Evolutionary conservation across 768 basidiomycete species (phyloP), one percentile per base, ranked within the genome.

Genomic region (Agaricus sinodeliciosus): DNA sequence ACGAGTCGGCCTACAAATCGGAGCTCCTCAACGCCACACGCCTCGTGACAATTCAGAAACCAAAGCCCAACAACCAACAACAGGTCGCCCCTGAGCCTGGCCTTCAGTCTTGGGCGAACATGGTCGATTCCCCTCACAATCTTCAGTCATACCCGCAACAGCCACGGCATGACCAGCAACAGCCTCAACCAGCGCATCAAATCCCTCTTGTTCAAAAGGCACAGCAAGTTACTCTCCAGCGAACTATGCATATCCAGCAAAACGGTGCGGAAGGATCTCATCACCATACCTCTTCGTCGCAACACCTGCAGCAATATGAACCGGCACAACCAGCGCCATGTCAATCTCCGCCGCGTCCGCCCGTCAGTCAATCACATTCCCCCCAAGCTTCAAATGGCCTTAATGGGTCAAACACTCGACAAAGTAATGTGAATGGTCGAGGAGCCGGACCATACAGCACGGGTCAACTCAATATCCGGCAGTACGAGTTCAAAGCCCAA

Each of bases 41-140:
- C 42, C 51, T 31, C 27, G 53, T 43, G 34, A 62, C 54, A 40
- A 50, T 55, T 3, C 22, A 22, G 22, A 22, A 22, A 22, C 56
- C 58, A 12, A 49, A 52, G 13, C 62, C 64, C 4, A 60, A 62
- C 26, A 62, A 60, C 40, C 57, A 57, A 37, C 51, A 58, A 9
- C 51, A 57, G 2, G 51, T 57, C n/a, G 64, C 61, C 15, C 59
- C 65, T 27, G 65, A 65, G 36, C 60, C 65, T 0, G 58, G 57
- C 12, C 35, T 54, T 11, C 64, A 63, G 50, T 67, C 69, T 16
- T 64, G 65, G 43, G 54, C 64, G 16, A 63, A 54, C 39, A 60
- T 66, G 7, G 63, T 68, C 22, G 67, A 67, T 43, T 60, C 65
- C 43, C 50, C 11, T 35, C 54, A 41, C 44, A 43, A 50, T 51